phyloP scores from a whole-genome alignment of 306 rosid genomes.

The Vigna trinervia region DNA sequence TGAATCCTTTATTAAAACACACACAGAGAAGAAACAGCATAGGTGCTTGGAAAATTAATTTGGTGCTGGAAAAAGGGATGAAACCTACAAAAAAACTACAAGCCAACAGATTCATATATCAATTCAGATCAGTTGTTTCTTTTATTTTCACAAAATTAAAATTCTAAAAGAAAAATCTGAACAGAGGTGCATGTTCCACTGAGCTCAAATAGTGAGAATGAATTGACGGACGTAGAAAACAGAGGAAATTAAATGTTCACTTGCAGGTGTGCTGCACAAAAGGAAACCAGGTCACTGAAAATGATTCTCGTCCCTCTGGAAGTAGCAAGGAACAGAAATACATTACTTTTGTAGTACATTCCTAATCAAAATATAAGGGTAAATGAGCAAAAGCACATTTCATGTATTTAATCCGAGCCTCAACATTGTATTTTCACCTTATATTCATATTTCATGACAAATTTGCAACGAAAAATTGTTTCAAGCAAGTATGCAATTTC shows the following conservation, averaged over 20 bases:
- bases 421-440: not conserved
- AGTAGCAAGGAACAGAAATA: conserved; percentile 2
- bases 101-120: not conserved
- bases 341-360: conserved; percentile 6
- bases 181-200: not conserved
- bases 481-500: not conserved
- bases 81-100: not conserved
- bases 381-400: not conserved
- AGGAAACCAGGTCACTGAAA: conserved; percentile 17
- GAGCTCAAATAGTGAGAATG: not conserved
- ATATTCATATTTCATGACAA: conserved; percentile 5
- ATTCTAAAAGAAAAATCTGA: not conserved
- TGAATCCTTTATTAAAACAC: not conserved
- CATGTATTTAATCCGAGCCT: not conserved
- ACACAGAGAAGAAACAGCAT: not conserved
- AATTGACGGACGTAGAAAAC: not conserved
- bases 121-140: not conserved
- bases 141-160: not conserved
- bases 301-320: conserved; percentile 2
- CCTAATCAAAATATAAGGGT: not conserved
- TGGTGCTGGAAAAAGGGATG: not conserved
- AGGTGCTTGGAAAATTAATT: conserved; percentile 8
- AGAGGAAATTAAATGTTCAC: conserved; percentile 8
- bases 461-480: not conserved
- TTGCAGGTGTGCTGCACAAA: not conserved